Conservation (phyloP, 2,329 filamentous ascomycete genomes). For the Trichoderma brevicompactum region DNA sequence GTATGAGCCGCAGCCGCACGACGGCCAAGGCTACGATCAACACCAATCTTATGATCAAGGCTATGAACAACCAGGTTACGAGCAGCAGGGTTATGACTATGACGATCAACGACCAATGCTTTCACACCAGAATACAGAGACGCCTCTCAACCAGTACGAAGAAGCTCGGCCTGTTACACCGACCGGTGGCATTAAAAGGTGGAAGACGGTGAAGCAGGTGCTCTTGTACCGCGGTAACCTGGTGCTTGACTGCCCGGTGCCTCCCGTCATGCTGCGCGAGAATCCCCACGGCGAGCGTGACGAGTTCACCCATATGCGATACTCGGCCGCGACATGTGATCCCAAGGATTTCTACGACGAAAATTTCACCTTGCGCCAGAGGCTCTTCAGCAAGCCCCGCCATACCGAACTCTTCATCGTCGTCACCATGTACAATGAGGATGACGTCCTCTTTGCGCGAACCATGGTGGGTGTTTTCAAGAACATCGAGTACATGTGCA, state of each 20-base stretch:
- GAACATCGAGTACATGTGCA: conserved; percentile 98
- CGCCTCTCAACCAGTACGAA: conserved; percentile 42
- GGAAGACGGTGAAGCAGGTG: conserved; percentile 99
- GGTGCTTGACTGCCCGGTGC: conserved; percentile 94
- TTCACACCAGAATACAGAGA: conserved; percentile 58
- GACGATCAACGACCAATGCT: conserved; percentile 80
- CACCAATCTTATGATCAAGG: conserved; percentile 19
- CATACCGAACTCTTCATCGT: conserved; percentile 96
- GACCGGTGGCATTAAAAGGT: conserved; percentile 71
- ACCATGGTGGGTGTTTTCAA: conserved; percentile 98
- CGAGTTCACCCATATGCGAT: conserved; percentile 90
- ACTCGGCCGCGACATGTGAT: conserved; percentile 93
- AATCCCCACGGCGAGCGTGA: conserved; percentile 90
- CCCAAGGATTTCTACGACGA: conserved; percentile 84
- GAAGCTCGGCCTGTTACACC: conserved; percentile 47
- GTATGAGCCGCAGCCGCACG: conserved; percentile 68
- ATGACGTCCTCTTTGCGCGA: conserved; percentile 91
- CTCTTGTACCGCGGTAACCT: conserved; percentile 95
- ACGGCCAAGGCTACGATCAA: conserved; percentile 43
- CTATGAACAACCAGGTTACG: conserved; percentile 48
- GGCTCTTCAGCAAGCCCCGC: conserved; percentile 86
- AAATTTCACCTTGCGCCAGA: conserved; percentile 89
- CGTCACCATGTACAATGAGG: conserved; percentile 99
- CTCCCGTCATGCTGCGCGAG: conserved; percentile 83
- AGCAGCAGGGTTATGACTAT: conserved; percentile 64